Base-by-base conservation (phyloP, 2,329 filamentous ascomycete species). In the Neopestalotiopsis sp. region DNA sequence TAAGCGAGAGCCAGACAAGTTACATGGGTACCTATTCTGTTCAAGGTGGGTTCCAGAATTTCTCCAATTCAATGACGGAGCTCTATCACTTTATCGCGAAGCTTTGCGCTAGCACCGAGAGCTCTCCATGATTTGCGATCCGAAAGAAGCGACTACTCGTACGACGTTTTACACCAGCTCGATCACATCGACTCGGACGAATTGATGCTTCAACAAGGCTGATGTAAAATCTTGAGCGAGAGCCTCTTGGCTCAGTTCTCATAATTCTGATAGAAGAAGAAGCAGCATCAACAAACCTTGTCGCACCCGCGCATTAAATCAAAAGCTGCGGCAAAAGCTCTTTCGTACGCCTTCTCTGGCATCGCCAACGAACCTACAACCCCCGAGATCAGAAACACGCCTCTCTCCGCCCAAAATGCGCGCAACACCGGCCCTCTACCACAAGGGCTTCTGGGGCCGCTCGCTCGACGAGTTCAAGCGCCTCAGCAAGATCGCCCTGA, bases 401-500 rank as follows among this genome's bases (percentile, higher is more conserved):
- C 38, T 40, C 60, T 28, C 32, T 13, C 1, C 34, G 17, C 45
- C n/a, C 64, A 13, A 80, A 72, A 90, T 90, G 88, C 84, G 82
- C 75, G 77, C 81, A 67, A 79, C 78, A 17, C 84, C 86, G 24
- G 76, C 79, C 20, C 76, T 79, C 67, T 78, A 87, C 40, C 78
- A 80, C 70, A 88, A 84, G 77, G 84, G 87, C 80, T 89, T 91
- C 75, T 81, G 85, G 73, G 82, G 82, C 68, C 85, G 89, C 57
- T 91, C 88, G 74, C 61, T 89, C 49, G 88, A 91, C 64, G 89
- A 91, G 76, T 83, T 91, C 70, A 86, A 84, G 75, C 83, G 89
- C 58, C 81, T 88, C 57, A 84, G 88, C 1, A 81, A 81, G 24
- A 86, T 90, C 73, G 93, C 89, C 49, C 79, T 93, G 72, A 92